Evolutionary conservation across 495 filamentous ascomycete species (phyloP), one percentile per base, ranked within the genome.

Genomic region (Trichoderma gamsii): DNA sequence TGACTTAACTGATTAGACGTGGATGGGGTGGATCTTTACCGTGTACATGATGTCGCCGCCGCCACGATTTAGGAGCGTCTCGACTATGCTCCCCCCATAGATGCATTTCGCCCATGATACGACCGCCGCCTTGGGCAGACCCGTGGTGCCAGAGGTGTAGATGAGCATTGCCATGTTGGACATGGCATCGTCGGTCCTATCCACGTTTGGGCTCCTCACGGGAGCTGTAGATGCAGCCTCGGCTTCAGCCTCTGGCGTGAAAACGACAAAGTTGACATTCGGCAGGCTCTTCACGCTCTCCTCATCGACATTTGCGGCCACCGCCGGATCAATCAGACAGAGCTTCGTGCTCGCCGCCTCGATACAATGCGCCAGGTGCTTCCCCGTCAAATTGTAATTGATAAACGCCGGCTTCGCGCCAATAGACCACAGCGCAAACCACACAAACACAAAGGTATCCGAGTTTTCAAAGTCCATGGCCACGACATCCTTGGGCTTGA

Each of bases 341-440:
- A 98, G 75, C 15, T 85, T 81, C 3, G 92, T 81, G 0, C 85
- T 88, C 0, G 91, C 90, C 11, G 86, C 84, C 66, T 82, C 87
- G 16, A 98, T 81, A 65, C 90, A 94, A 76, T 99, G 94, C 35
- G 88, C 74, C 69, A 99, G 79, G 2, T 93, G 83, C 35, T 91
- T 86, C 15, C 88, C 90, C 2, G 83, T 81, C 59, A 98, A 76
- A 72, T 97, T 98, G 77, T 95, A 96, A 76, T 99, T 99, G 79
- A 99, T 90, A 69, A 96, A 91, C 0, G 94, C 95, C n/a, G 94
- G 93, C 32, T 85, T 85, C 0, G 91, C 93, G 0, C 95, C 95
- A 51, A 98, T 87, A 21, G 88, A 87, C 93, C 94, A 97, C 41
- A 97, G 77, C 0, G 89, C 95, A 27, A 96, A 81, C 80, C 87